phyloP scores from a whole-genome alignment of 495 filamentous ascomycete species.

The Neurospora sp. region DNA sequence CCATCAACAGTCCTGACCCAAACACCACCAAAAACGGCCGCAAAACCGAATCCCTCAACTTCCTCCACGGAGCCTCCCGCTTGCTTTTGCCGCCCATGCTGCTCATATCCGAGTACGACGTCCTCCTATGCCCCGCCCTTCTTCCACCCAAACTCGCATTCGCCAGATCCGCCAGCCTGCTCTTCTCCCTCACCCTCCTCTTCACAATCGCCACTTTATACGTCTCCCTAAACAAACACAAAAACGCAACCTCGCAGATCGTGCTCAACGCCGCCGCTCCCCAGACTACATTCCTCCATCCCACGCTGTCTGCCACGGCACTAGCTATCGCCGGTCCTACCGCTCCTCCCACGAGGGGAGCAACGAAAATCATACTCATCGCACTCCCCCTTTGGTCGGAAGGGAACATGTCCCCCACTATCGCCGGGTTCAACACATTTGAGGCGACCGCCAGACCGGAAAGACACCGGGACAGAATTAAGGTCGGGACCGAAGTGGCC shows the following conservation, averaged over 20 bases:
- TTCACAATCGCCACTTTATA: conserved; percentile 40
- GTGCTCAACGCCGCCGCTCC: conserved; percentile 39
- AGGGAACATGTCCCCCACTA: conserved; percentile 48
- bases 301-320: conserved; percentile 41
- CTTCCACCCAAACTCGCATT: conserved; percentile 22
- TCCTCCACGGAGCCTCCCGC: conserved; percentile 7
- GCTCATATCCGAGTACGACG: conserved; percentile 30
- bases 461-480: conserved; percentile 39
- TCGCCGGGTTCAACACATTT: conserved; percentile 48
- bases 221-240: conserved; percentile 39
- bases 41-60: conserved; percentile 31
- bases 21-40: conserved; percentile 39
- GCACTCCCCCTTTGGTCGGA: conserved; percentile 41
- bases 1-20: conserved; percentile 38
- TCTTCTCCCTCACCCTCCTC: conserved; percentile 29
- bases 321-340: conserved; percentile 53
- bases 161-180: conserved; percentile 31
- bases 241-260: conserved; percentile 36
- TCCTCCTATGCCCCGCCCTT: background rate
- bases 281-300: conserved; percentile 49
- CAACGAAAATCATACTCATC: conserved; percentile 39
- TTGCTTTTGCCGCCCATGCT: conserved; percentile 23
- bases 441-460: conserved; percentile 42
- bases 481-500: conserved; percentile 26
- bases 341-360: conserved; percentile 39